phyloP scores from a whole-genome alignment of 2,329 filamentous ascomycete species.

The Diaporthe eres region DNA sequence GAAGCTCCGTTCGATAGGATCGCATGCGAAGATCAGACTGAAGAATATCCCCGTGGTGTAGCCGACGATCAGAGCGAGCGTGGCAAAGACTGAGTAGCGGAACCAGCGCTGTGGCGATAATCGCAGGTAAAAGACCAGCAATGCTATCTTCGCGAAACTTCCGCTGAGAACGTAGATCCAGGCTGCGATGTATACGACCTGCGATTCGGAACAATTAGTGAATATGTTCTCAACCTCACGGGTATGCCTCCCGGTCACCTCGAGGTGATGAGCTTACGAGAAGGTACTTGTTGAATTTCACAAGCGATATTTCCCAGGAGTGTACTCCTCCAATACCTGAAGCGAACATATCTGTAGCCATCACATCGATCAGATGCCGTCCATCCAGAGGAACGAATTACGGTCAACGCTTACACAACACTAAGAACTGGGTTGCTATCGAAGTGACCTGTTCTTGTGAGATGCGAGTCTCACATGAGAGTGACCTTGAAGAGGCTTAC shows the following conservation, averaged over 20 bases:
- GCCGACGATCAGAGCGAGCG: conserved; percentile 48
- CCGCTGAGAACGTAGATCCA: conserved; percentile 53
- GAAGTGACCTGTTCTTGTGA: conserved; percentile 38
- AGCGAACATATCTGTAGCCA: conserved; percentile 49
- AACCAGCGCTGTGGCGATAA: conserved; percentile 54
- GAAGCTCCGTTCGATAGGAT: conserved; percentile 52
- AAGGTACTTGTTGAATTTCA: conserved; percentile 47
- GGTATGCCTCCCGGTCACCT: accelerated
- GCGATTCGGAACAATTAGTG: background rate
- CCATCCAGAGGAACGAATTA: background rate
- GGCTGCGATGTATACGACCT: conserved; percentile 49
- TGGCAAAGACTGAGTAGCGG: conserved; percentile 49
- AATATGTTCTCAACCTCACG: background rate
- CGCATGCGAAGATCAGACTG: conserved; percentile 54
- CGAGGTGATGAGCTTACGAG: conserved; percentile 38
- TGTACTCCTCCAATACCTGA: conserved; percentile 48
- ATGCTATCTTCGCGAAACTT: conserved; percentile 54
- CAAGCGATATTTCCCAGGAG: conserved; percentile 50
- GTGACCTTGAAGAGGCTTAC: conserved; percentile 46
- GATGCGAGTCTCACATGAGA: background rate
- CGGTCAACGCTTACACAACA: background rate
- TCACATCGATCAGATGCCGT: background rate
- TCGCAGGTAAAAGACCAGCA: conserved; percentile 56
- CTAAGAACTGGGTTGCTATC: conserved; percentile 6
- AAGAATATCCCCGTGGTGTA: conserved; percentile 54